These are phyloP conservation scores for Zelonia costaricensis DNA, from an alignment of 208 protist genomes.

Conservation along the genomic window DNA sequence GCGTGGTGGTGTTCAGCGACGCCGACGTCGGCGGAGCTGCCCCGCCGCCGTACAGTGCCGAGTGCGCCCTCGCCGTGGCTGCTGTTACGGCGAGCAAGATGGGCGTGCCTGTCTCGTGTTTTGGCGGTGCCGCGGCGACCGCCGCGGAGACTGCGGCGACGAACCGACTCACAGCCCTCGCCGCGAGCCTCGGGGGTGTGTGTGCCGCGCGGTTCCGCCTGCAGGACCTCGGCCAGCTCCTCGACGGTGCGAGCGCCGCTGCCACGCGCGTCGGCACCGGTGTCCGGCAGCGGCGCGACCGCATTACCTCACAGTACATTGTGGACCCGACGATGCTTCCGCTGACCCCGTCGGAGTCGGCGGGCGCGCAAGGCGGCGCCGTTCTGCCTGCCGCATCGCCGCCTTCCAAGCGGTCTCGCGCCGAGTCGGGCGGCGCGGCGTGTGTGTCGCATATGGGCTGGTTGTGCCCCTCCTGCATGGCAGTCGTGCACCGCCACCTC, in stretches of 20 bases:
- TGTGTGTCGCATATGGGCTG: conserved; percentile 52
- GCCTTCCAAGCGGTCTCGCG: no score
- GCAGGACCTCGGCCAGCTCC: conserved; percentile 33
- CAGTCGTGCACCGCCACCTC: conserved; percentile 30
- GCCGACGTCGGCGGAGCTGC: not conserved
- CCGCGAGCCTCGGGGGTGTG: conserved; percentile 43
- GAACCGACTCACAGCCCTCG: conserved; percentile 37
- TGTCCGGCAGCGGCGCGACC: conserved; percentile 34
- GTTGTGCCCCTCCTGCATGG: conserved; percentile 74
- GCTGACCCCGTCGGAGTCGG: conserved; percentile 1
- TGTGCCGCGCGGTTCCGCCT: conserved; percentile 30
- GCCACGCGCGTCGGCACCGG: not conserved
- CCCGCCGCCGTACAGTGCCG: conserved; percentile 41
- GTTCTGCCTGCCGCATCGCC: not conserved
- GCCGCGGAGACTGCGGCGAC: not conserved
- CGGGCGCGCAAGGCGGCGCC: no score
- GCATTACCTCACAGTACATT: conserved; percentile 65
- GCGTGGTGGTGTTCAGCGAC: conserved; percentile 71
- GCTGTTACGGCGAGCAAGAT: conserved; percentile 38
- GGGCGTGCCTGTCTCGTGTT: conserved; percentile 43
- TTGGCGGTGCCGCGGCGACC: conserved; percentile 39
- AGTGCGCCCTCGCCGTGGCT: conserved; percentile 69
- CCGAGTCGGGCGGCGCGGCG: not conserved
- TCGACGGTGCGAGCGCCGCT: conserved; percentile 24
- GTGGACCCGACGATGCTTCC: conserved; percentile 55